Evolutionary conservation across 306 rosid genomes (phyloP).

Genomic region (Gillenia trifoliata): DNA sequence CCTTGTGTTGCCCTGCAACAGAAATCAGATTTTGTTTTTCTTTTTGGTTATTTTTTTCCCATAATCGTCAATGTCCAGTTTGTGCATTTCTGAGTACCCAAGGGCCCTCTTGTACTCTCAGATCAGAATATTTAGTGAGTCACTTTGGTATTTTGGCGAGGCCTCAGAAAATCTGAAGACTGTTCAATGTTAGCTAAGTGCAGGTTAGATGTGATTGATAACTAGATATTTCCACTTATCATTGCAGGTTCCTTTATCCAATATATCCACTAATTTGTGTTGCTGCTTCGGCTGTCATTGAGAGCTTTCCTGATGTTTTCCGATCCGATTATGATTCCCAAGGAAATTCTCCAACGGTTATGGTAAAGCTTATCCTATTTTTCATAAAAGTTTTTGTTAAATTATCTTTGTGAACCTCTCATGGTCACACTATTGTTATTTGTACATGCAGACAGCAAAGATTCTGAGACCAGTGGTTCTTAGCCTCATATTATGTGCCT

Average conservation of each 20-base stretch:
- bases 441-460: slow-evolving; percentile 56
- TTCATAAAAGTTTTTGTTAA: not conserved
- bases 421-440: slow-evolving; percentile 10
- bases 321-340: slow-evolving; percentile 54
- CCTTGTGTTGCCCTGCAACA: not conserved
- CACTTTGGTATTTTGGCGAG: not conserved
- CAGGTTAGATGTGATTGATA: not conserved
- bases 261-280: slow-evolving; percentile 90
- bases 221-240: slow-evolving; percentile 6
- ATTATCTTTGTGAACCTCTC: slow-evolving; percentile 1
- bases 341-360: slow-evolving; percentile 35
- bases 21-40: not conserved
- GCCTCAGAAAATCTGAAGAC: not conserved
- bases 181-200: not conserved
- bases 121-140: not conserved
- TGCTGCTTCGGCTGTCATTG: slow-evolving; percentile 96
- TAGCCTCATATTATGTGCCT: slow-evolving; percentile 67
- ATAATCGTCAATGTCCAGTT: not conserved
- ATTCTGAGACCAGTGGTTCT: slow-evolving; percentile 74
- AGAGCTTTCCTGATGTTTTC: slow-evolving; percentile 90
- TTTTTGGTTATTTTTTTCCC: not conserved
- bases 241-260: slow-evolving; percentile 92
- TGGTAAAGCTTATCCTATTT: slow-evolving; percentile 39
- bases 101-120: not conserved
- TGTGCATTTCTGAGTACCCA: slow-evolving; percentile 1